Conservation (phyloP, 2,329 filamentous ascomycete genomes). For the Penicillium decumbens region DNA sequence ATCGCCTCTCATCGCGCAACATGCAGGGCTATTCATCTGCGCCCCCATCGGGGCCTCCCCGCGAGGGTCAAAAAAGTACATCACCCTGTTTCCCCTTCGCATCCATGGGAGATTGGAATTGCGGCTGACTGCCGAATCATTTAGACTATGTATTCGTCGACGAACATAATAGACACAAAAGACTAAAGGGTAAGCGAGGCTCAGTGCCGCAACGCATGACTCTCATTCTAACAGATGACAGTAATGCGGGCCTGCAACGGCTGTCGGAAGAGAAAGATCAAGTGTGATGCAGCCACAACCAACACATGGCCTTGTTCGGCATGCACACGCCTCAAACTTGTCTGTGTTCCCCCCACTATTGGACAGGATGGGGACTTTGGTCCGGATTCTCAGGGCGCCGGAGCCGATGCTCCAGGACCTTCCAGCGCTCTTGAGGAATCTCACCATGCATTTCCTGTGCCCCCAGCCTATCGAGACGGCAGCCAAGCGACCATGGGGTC, state of each 20-base stretch:
- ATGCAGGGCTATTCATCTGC: slow-evolving; percentile 75
- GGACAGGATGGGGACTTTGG: slow-evolving; percentile 59
- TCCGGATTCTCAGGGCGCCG: slow-evolving; percentile 26
- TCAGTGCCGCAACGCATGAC: background rate
- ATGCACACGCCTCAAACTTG: slow-evolving; percentile 84
- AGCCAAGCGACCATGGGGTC: slow-evolving; percentile 50
- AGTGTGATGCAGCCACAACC: slow-evolving; percentile 93
- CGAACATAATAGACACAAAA: slow-evolving; percentile 96
- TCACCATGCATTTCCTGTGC: slow-evolving; percentile 52
- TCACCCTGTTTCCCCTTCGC: slow-evolving; percentile 2
- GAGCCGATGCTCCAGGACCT: slow-evolving; percentile 22
- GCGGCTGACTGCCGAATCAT: slow-evolving; percentile 9
- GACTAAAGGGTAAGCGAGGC: slow-evolving; percentile 70
- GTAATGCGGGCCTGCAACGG: slow-evolving; percentile 98
- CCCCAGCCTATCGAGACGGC: slow-evolving; percentile 41
- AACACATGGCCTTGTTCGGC: slow-evolving; percentile 97
- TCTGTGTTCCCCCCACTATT: slow-evolving; percentile 84
- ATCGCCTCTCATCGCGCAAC: background rate
- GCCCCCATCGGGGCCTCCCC: slow-evolving; percentile 58
- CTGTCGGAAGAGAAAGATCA: slow-evolving; percentile 91
- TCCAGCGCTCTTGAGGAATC: slow-evolving; percentile 46
- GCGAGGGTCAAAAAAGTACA: slow-evolving; percentile 82
- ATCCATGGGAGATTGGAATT: background rate
- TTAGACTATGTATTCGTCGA: slow-evolving; percentile 98
- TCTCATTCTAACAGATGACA: slow-evolving; percentile 35